Evolutionary conservation across 2,329 filamentous ascomycete species (phyloP), one percentile per base, ranked within the genome.

Genomic region (Phialophora macrospora): DNA sequence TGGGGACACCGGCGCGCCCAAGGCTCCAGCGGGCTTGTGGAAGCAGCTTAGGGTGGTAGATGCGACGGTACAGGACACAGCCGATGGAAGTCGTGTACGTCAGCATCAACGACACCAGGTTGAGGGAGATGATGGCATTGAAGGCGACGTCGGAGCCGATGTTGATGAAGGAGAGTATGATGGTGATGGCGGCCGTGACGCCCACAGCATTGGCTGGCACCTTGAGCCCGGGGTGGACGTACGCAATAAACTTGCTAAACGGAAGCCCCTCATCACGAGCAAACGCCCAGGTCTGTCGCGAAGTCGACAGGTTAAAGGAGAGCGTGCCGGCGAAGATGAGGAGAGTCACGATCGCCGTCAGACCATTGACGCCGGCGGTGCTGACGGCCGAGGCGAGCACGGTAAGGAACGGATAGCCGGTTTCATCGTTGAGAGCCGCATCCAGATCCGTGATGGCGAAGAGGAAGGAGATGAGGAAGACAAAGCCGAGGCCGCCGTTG

Each of bases 31-130:
- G 77, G 1, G 75, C 73, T 3, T 72, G 68, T 0, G 79, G 80
- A 1, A 83, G 74, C 0, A 77, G 75, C 20, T 79, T 66, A 17
- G 66, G 73, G n/a, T 74, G 72, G 30, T 63, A 48, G 14, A 82
- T 70, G 20, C 80, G 79, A 22, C 79, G 77, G 63, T 77, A 78
- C 51, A 83, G 74, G 3, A 84, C 74, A 61, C 79, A 82, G 41
- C 75, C 73, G 59, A 83, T 80, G 26, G 80, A 80, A 49, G 84
- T 77, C 52, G 81, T 77, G 71, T 85, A 85, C 4, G 81, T 83
- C 61, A 78, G 80, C 62, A 85, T 78, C 9, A 85, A 76, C 0
- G 81, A 80, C 2, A 78, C 79, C 30, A 82, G 76, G 8, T 78
- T 78, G 1, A 86, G 76, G 1, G 81, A 83, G 14, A 80, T 74